phyloP scores from a whole-genome alignment of 345 rosid species.

The Tarenaya hassleriana region DNA sequence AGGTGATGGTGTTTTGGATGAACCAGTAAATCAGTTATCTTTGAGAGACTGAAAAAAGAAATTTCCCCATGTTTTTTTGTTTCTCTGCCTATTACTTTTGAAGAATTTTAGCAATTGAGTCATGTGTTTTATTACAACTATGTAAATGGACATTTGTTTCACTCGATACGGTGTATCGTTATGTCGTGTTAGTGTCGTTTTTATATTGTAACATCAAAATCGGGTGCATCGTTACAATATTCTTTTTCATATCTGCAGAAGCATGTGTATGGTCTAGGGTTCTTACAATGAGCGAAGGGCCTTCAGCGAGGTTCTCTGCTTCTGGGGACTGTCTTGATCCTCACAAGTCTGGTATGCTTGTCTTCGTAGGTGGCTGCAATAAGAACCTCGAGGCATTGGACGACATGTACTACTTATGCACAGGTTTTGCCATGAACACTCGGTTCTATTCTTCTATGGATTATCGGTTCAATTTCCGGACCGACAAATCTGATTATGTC shows the following conservation, averaged over 20 bases:
- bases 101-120: neutral
- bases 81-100: slow-evolving; percentile 5
- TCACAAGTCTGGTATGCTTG: slow-evolving; percentile 57
- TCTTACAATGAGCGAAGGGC: slow-evolving; percentile 65
- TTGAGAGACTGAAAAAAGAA: slow-evolving; percentile 1
- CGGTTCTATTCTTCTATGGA: too few relatives aligned
- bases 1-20: slow-evolving; percentile 11
- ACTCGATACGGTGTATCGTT: too few relatives aligned
- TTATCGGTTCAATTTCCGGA: slow-evolving; percentile 1
- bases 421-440: slow-evolving; percentile 48
- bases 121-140: neutral
- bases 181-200: neutral
- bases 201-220: neutral
- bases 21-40: slow-evolving; percentile 1
- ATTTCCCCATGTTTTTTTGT: slow-evolving; percentile 4
- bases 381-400: slow-evolving; percentile 93
- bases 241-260: slow-evolving; percentile 38
- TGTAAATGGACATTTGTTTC: slow-evolving; percentile 9
- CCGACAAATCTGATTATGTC: neutral
- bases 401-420: slow-evolving; percentile 79
- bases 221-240: neutral
- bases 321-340: slow-evolving; percentile 94
- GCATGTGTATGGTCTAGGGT: slow-evolving; percentile 73
- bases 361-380: slow-evolving; percentile 88
- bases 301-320: slow-evolving; percentile 91